Evolutionary conservation across 176 grass and related monocot species (phyloP).

Genomic region (Dactylis glomerata): DNA sequence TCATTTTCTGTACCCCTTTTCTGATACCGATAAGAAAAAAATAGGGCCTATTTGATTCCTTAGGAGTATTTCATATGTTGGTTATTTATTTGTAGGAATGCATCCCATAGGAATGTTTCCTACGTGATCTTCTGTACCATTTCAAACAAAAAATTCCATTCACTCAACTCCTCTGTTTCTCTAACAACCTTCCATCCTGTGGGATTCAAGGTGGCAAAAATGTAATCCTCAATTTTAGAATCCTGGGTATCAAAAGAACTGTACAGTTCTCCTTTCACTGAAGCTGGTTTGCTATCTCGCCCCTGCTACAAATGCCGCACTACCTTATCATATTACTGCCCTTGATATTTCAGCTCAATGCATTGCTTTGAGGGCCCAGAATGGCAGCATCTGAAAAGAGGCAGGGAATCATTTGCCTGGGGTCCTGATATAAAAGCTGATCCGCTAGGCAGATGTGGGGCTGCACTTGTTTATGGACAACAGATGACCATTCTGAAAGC

Average conservation of each 20-base stretch:
- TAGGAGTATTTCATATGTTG: background rate
- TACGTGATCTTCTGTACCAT: background rate
- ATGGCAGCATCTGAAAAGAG: conserved; percentile 93
- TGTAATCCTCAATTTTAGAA: background rate
- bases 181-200: background rate
- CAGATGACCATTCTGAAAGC: conserved; percentile 88
- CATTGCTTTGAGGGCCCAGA: conserved; percentile 98
- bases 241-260: background rate
- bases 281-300: conserved; percentile 26
- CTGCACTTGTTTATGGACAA: conserved; percentile 76
- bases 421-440: conserved; percentile 86
- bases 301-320: background rate
- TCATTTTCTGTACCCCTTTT: background rate
- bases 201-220: background rate
- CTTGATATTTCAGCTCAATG: conserved; percentile 76
- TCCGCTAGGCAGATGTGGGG: conserved; percentile 75
- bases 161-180: background rate
- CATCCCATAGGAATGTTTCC: background rate
- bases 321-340: conserved; percentile 2
- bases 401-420: conserved; percentile 84
- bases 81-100: background rate
- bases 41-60: background rate
- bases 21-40: background rate
- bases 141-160: background rate
- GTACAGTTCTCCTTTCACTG: background rate